Base-by-base conservation (phyloP, 257 asterid species). In the Dorcoceras hygrometricum region DNA sequence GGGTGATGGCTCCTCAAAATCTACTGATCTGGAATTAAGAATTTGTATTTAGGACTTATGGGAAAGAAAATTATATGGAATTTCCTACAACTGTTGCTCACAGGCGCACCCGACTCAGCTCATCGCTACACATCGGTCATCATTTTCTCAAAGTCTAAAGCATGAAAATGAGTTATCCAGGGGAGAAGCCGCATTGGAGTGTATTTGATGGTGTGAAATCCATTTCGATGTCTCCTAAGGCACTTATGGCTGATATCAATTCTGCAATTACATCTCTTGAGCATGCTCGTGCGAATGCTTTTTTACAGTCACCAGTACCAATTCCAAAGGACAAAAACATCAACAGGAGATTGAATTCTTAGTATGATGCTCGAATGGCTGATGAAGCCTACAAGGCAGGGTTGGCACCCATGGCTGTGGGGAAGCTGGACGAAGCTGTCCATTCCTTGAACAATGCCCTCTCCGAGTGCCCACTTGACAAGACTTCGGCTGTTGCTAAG, bases 351-450 rank as follows among this genome's bases (percentile, higher is more conserved):
- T 43, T 16, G 27, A 62, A 16, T 19, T 50, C 76, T 14, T 31
- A 66, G 2, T 79, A 76, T 62, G 87, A 84, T 77, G 76, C 78
- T 31, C 74, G 66, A 51, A 57, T 73, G 80, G 88, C 84, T 5
- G 85, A 80, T 54, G 83, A 80, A 67, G 90, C 88, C 73, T 87
- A 84, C 70, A 84, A 77, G 69, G 66, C 81, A 7, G 89, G 88
- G 22, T 57, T 79, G 77, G 81, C 86, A 59, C 81, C 85, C 39
- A 75, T 84, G 88, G 82, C 83, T 56, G 78, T 81, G 4, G 88
- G 87, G 60, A 84, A 83, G 63, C 73, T 67, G 7, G 83, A 80
- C 3, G 81, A 79, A 56, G 89, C 86, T 46, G 71, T 82, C 14
- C 32, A 75, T 67, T 80, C 86, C 5, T 62, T 80, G 31, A 80